Evolutionary conservation across 2,329 filamentous ascomycete genomes (phyloP).

Genomic region (Graphium sp.): DNA sequence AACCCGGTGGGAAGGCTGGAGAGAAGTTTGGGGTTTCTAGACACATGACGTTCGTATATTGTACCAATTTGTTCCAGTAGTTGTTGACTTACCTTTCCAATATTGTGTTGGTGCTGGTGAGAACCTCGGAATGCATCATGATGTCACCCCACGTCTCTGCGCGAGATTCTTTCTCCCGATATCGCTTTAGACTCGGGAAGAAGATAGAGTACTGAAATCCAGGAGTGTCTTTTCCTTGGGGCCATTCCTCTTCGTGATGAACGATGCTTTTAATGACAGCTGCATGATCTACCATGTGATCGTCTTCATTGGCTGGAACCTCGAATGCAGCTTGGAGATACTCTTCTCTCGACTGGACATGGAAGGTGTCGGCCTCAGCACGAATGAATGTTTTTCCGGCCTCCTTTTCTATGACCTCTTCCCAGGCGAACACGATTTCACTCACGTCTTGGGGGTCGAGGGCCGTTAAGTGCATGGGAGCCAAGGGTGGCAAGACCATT

Average conservation of each 20-base stretch:
- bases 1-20: slow-evolving; percentile 69
- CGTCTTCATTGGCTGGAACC: slow-evolving; percentile 14
- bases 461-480: slow-evolving; percentile 67
- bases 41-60: no score
- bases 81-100: slow-evolving; percentile 73
- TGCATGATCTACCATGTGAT: slow-evolving; percentile 59
- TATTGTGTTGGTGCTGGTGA: slow-evolving; percentile 87
- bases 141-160: slow-evolving; percentile 56
- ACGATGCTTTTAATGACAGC: slow-evolving; percentile 57
- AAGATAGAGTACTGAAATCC: slow-evolving; percentile 74
- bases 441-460: slow-evolving; percentile 45
- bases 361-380: slow-evolving; percentile 71
- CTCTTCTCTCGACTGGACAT: slow-evolving; percentile 56
- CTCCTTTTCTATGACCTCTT: slow-evolving; percentile 49
- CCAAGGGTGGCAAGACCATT: slow-evolving; percentile 59
- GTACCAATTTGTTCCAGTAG: no score
- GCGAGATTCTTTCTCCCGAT: slow-evolving; percentile 38
- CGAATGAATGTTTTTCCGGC: slow-evolving; percentile 56
- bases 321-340: slow-evolving; percentile 23
- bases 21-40: slow-evolving; percentile 61
- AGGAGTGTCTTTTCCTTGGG: slow-evolving; percentile 57
- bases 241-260: slow-evolving; percentile 51
- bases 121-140: slow-evolving; percentile 76
- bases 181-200: slow-evolving; percentile 53
- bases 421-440: slow-evolving; percentile 48